Base-by-base conservation (phyloP, 1,284 basidiomycete species). In the Coniferiporia sulphurascens region DNA sequence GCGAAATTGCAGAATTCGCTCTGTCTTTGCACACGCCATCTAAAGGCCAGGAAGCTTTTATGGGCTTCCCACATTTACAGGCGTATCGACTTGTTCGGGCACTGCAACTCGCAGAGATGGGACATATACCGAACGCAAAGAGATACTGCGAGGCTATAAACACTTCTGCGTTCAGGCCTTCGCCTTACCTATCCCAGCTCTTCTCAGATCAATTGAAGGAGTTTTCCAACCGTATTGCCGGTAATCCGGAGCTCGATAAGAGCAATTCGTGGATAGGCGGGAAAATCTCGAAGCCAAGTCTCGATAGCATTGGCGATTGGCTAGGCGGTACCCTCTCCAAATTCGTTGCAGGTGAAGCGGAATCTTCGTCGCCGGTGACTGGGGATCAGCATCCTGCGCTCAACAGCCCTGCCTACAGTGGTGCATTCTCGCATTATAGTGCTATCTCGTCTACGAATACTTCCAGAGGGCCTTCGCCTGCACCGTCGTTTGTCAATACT, bases 301-400 rank as follows among this genome's bases (percentile, higher is more conserved):
- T 98, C 55, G 95, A 98, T 68, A 89, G 89, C 49, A 85, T 99
- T 51, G 93, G 96, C 56, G 90, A 88, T 56, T 98, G 94, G 85
- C 80, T 99, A 27, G 96, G 96, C 72, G 91, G 91, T n/a, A 84
- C 91, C 12, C 86, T 99, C 65, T 95, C 94, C 34, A 97, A 97
- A 71, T 91, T 99, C 66, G 96, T 99, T 63, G 93, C 95, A 12
- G 97, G 95, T 1, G 94, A 96, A 59, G 82, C 76, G 44, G 79
- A 79, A 21, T 85, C 85, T 34, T 70, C 76, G 3, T 71, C 75
- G 10, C 72, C 76, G 7, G 69, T 72, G 17, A 68, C 71, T 21
- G 73, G 77, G 27, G 75, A 78, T 13, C 2, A 5, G 2, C 62
- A 67, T 17, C 68, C 71, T 3, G 82, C 76, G 66, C 71, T 77